Percentiles rank a stretch among this genome's conserved stretches.
phyloP scores from a whole-genome alignment of 176 grass and related monocot species.

The Cenchrus fungigraminus region DNA sequence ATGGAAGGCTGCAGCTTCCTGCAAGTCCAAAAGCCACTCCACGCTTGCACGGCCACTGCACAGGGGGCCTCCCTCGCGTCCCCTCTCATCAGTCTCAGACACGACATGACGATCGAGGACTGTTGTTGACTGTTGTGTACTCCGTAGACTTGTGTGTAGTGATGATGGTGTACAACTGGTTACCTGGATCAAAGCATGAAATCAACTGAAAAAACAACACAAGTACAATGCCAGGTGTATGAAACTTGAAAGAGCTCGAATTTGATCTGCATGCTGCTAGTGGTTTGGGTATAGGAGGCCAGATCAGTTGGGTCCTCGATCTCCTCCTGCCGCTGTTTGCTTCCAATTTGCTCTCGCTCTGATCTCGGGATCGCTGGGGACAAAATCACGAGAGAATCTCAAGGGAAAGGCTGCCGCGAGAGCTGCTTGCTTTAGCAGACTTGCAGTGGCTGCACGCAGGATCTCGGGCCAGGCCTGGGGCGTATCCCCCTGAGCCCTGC shows the following conservation, averaged over 20 bases:
- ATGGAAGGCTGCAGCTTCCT: conserved; percentile 18
- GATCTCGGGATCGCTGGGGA: conserved; percentile 44
- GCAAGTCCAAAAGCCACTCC: conserved; percentile 16
- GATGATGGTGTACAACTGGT: neutral
- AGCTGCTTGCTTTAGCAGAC: conserved; percentile 28
- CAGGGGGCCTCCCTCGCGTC: neutral
- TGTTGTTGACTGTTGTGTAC: neutral
- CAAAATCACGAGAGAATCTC: conserved; percentile 35
- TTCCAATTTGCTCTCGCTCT: neutral
- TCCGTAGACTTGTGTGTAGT: neutral
- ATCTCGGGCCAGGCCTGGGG: conserved; percentile 32
- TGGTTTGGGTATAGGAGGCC: neutral
- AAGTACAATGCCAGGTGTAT: neutral
- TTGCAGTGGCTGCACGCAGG: conserved; percentile 1
- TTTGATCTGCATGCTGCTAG: neutral
- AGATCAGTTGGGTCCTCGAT: no score
- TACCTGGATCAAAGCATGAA: neutral
- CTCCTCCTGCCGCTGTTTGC: neutral
- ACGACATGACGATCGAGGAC: neutral
- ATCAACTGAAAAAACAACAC: neutral
- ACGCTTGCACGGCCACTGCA: conserved; percentile 18
- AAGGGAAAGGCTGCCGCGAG: conserved; percentile 34
- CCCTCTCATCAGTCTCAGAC: neutral
- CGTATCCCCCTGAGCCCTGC: conserved; percentile 40
- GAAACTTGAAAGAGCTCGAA: neutral